A percentile compares a stretch with the other conserved stretches of the same genome.
phyloP scores from a whole-genome alignment of 2,329 filamentous ascomycete genomes.

The Escovopsis sp. region DNA sequence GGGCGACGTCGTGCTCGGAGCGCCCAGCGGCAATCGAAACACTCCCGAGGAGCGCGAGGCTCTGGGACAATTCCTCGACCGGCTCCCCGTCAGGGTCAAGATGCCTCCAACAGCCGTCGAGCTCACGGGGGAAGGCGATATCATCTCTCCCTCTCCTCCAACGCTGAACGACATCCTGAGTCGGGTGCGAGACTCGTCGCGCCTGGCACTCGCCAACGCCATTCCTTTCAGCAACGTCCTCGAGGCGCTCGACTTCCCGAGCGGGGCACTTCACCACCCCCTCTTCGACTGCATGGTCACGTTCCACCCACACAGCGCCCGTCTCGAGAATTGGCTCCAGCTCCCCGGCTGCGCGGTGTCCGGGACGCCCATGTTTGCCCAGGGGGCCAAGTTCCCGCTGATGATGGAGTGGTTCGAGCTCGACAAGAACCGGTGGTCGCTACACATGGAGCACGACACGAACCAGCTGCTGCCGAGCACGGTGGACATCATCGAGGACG shows the following conservation, averaged over 20 bases:
- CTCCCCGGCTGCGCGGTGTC: background rate
- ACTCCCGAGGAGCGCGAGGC: background rate
- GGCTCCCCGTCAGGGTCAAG: background rate
- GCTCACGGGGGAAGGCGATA: too few relatives aligned
- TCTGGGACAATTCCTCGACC: constrained; percentile 1
- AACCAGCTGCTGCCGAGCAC: background rate
- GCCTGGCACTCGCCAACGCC: background rate
- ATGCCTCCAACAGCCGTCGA: background rate
- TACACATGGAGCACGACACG: constrained; percentile 4
- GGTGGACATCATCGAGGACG: constrained; percentile 1
- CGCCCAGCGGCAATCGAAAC: constrained; percentile 2
- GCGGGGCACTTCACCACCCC: constrained; percentile 2
- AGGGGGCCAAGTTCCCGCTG: constrained; percentile 4
- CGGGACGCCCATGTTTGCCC: constrained; percentile 1
- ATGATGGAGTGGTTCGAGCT: constrained; percentile 5
- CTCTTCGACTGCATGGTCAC: constrained; percentile 5
- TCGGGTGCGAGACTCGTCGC: background rate
- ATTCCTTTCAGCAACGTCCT: constrained; percentile 3
- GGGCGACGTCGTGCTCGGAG: constrained; percentile 1
- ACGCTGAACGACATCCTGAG: background rate
- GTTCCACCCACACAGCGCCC: constrained; percentile 1
- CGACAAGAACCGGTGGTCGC: constrained; percentile 1
- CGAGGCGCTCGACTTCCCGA: background rate
- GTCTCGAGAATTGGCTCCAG: constrained; percentile 3
- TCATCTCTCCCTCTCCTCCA: too few relatives aligned